Evolutionary conservation across 352 stramenopile genomes (phyloP), one percentile per base, ranked within the genome.

Genomic region (Phytophthora brassicae): DNA sequence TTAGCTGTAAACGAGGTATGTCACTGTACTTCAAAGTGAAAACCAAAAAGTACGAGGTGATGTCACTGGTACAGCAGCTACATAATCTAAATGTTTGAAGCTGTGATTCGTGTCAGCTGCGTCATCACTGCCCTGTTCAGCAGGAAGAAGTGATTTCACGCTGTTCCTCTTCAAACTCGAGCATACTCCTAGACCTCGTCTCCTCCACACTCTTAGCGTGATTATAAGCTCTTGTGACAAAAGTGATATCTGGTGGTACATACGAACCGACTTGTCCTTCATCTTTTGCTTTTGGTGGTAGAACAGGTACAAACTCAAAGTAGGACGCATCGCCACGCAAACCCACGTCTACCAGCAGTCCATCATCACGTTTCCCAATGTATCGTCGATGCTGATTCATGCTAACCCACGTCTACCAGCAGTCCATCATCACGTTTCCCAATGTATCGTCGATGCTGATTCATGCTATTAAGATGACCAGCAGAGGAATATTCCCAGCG

Each of bases 351-450:
- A 90, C 67, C 13, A 92, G 57, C 20, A 90, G 41, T 0, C 72
- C 68, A 46, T 89, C 79, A 23, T 86, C 74, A 16, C 81, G 77
- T 23, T 79, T 72, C 22, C 79, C 84, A 58, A 92, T 83, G 58
- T 90, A 89, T 12, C 81, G 73, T 8, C 81, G 81, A 35, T 92
- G 84, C 62, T 92, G 84, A 62, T 90, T 92, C 83, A 92, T 90
- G 60, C 83, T 92, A 55, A n/a, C n/a, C n/a, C n/a, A n/a, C n/a
- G n/a, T 92, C 84, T 23, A 90, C 67, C 13, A 92, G 57, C 20
- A 90, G 41, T 0, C 72, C 68, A 46, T 89, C 79, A 23, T 86
- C 74, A 16, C 81, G 77, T 23, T 79, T 72, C 22, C 79, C 84
- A 58, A 92, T 83, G 58, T 90, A 89, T 12, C 81, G 73, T 8